Percentiles rank a stretch among this genome's conserved stretches.
phyloP scores from a whole-genome alignment of 805 yeast species.

The Kodamaea hsintzibuensis region DNA sequence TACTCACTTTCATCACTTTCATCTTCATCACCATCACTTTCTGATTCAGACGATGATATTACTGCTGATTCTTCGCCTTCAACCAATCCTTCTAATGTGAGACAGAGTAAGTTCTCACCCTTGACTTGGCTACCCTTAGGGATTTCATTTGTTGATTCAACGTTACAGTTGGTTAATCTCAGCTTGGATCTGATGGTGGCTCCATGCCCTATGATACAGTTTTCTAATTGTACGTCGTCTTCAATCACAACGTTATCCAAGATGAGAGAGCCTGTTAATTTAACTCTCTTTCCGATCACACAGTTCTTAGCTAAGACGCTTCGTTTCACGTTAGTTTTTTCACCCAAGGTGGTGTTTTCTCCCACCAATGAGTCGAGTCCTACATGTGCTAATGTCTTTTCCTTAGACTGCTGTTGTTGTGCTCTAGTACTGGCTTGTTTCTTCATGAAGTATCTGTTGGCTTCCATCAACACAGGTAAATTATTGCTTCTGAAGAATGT shows the following conservation, averaged over 20 bases:
- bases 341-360: slow-evolving; percentile 65
- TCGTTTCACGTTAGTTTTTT: slow-evolving; percentile 82
- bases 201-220: slow-evolving; percentile 77
- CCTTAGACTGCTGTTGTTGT: slow-evolving; percentile 38
- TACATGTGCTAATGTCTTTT: slow-evolving; percentile 65
- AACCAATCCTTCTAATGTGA: slow-evolving; percentile 44
- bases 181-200: slow-evolving; percentile 66
- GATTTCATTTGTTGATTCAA: slow-evolving; percentile 78
- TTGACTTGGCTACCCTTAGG: slow-evolving; percentile 53
- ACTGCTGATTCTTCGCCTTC: slow-evolving; percentile 31
- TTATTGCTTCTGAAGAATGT: slow-evolving; percentile 77
- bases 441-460: slow-evolving; percentile 76
- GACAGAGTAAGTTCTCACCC: slow-evolving; percentile 56
- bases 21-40: slow-evolving; percentile 42
- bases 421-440: slow-evolving; percentile 49
- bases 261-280: slow-evolving; percentile 82
- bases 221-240: slow-evolving; percentile 80
- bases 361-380: slow-evolving; percentile 89
- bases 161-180: slow-evolving; percentile 75
- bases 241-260: slow-evolving; percentile 70
- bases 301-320: slow-evolving; percentile 78
- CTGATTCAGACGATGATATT: slow-evolving; percentile 29
- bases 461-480: slow-evolving; percentile 82
- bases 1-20: slow-evolving; percentile 44
- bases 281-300: slow-evolving; percentile 79